phyloP scores from a whole-genome alignment of 2,329 filamentous ascomycete genomes.

The Aspergillus niger region DNA sequence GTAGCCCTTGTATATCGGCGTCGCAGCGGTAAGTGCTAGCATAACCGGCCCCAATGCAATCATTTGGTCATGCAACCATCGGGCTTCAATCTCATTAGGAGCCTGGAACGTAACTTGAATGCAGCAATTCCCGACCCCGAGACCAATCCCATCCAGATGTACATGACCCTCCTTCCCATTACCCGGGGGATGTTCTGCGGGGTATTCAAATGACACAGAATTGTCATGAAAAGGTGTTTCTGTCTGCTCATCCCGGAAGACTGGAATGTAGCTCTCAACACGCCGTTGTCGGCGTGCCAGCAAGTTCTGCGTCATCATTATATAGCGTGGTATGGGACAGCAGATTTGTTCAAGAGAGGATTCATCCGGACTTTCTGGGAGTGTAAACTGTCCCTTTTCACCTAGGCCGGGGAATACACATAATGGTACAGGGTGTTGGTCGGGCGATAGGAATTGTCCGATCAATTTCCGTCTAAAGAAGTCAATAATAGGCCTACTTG shows the following conservation, averaged over 20 bases:
- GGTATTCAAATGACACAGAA: constrained; percentile 1
- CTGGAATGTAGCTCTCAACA: background rate
- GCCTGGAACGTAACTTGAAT: constrained; percentile 25
- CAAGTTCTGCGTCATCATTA: constrained; percentile 1
- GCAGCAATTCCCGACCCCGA: constrained; percentile 19
- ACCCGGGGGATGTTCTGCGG: background rate
- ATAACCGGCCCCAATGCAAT: constrained; percentile 20
- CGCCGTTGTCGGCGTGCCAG: constrained; percentile 2
- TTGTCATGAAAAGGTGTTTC: background rate
- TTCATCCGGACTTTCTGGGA: background rate
- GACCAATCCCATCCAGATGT: constrained; percentile 16
- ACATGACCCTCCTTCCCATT: constrained; percentile 6
- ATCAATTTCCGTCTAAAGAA: constrained; percentile 10
- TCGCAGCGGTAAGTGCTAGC: constrained; percentile 24
- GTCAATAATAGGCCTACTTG: background rate
- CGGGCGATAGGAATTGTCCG: constrained; percentile 8
- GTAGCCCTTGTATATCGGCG: constrained; percentile 22
- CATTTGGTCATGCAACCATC: constrained; percentile 24
- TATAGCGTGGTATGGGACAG: constrained; percentile 1
- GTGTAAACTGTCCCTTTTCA: background rate
- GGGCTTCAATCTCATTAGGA: constrained; percentile 17
- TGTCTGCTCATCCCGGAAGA: background rate
- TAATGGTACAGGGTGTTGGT: constrained; percentile 3
- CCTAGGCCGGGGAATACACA: constrained; percentile 5
- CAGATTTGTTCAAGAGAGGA: background rate